Base-by-base conservation (phyloP, 2,329 filamentous ascomycete genomes). In the Drechslerella dactyloides region DNA sequence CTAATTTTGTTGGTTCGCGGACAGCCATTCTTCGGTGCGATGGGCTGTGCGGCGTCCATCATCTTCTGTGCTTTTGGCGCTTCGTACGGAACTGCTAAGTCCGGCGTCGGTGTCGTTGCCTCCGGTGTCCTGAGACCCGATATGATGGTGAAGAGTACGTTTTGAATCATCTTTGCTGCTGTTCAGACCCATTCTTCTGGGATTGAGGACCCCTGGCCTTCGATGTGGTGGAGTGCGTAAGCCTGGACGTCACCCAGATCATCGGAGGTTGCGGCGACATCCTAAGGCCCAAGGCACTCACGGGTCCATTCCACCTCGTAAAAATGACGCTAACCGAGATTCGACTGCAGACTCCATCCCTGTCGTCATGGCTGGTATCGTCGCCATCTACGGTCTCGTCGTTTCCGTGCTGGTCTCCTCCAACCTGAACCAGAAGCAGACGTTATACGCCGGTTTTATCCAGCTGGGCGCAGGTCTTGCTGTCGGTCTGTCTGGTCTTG, bases 311-410 rank as follows among this genome's bases (percentile, higher is more conserved):
- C 15, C 73, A 77, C n/a, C n/a, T n/a, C n/a, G n/a, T n/a, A 69
- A 78, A 60, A 24, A 30, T 44, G 44, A 6, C 37, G 44, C 21
- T 68, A 73, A 52, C 44, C 48, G 27, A 74, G 61, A 17, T 21
- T 33, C 24, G 21, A 54, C 42, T 54, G 8, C 76, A 97, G 93
- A 97, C 86, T 97, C 97, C 82, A 93, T 97, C 76, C 94, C 94
- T 81, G 94, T 97, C 83, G 96, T 99, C 88, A 99, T 99, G 94
- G 94, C 94, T 85, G 94, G 94, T 97, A 99, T 99, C 83, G 97
- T 99, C 83, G 94, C 91, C 90, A 97, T 99, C 82, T 99, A 94
- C 84, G 90, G 90, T 78, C 86, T 94, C 76, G 90, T 94, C 82
- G 90, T 93, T 73, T 93, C 90, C 17, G 90, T 94, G 80, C 83